These are phyloP conservation scores for Chlorociboria aeruginascens DNA, from an alignment of 495 filamentous ascomycete species.

Conservation along the genomic window DNA sequence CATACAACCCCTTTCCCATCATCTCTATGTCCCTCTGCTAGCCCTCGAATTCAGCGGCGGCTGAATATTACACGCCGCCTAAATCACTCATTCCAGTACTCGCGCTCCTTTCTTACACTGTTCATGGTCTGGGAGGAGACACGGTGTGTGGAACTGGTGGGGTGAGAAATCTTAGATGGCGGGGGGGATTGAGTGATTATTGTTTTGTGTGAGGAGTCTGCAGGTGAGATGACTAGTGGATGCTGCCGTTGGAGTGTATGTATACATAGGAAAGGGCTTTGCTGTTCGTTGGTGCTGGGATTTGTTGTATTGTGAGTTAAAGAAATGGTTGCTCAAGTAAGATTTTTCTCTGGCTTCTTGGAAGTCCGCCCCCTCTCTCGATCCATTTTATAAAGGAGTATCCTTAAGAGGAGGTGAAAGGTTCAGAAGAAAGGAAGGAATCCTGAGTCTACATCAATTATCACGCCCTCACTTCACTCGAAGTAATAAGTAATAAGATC, in stretches of 20 bases:
- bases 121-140: background rate
- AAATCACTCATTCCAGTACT: background rate
- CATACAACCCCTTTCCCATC: slow-evolving; percentile 1
- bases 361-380: too few relatives aligned
- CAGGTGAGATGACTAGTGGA: background rate
- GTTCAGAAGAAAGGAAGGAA: too few relatives aligned
- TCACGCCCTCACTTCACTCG: too few relatives aligned
- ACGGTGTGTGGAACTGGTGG: background rate
- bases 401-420: too few relatives aligned
- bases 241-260: slow-evolving; percentile 1
- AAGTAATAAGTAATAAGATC: too few relatives aligned
- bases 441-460: too few relatives aligned
- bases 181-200: slow-evolving; percentile 5
- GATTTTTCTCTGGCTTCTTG: too few relatives aligned
- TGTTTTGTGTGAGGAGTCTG: background rate
- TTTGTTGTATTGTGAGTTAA: slow-evolving; percentile 2
- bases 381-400: too few relatives aligned
- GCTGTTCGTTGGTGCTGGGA: background rate
- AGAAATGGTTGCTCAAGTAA: background rate
- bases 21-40: background rate
- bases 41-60: slow-evolving; percentile 1
- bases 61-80: slow-evolving; percentile 4
- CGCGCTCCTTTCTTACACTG: background rate
- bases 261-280: background rate
- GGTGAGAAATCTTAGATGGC: slow-evolving; percentile 3